Conservation (phyloP, 2,329 filamentous ascomycete species). For the Clonostachys solani region DNA sequence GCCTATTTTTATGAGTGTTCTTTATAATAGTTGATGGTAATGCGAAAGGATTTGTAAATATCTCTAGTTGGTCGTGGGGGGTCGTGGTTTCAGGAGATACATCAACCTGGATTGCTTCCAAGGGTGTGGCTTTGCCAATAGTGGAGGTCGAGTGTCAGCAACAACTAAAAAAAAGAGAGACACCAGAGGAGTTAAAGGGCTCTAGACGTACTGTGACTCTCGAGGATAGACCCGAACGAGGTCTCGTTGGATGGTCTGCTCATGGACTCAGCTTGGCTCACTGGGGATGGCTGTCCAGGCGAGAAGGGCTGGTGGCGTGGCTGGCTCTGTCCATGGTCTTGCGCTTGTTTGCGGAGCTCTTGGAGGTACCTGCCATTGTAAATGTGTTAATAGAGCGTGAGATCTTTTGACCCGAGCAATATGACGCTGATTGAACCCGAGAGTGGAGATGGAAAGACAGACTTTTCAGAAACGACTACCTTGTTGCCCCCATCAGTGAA, state of each 20-base stretch:
- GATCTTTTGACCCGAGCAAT: not conserved
- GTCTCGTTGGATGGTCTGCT: too few species aligned
- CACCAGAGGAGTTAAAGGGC: too few species aligned
- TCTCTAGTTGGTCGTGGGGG: conserved; percentile 7
- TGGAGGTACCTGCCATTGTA: conserved; percentile 3
- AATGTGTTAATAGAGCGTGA: conserved; percentile 9
- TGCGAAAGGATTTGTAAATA: conserved; percentile 21
- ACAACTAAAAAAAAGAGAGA: not conserved
- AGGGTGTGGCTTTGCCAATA: conserved; percentile 3
- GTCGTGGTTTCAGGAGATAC: too few species aligned
- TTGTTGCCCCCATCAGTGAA: conserved; percentile 20
- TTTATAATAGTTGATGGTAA: conserved; percentile 18
- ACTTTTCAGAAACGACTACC: conserved; percentile 25
- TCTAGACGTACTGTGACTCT: too few species aligned
- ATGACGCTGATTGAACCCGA: not conserved
- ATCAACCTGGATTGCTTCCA: not conserved
- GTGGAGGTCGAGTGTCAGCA: conserved; percentile 1
- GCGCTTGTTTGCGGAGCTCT: conserved; percentile 13
- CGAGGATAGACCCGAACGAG: too few species aligned
- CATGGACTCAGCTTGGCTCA: too few species aligned
- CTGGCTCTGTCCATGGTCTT: conserved; percentile 1
- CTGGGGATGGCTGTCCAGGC: too few species aligned
- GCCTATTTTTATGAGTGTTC: conserved; percentile 18
- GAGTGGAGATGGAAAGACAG: not conserved
- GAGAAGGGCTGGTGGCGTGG: too few species aligned